Evolutionary conservation across 108 stramenopile species (phyloP).

Genomic region (Pseudonitzschia pungens): DNA sequence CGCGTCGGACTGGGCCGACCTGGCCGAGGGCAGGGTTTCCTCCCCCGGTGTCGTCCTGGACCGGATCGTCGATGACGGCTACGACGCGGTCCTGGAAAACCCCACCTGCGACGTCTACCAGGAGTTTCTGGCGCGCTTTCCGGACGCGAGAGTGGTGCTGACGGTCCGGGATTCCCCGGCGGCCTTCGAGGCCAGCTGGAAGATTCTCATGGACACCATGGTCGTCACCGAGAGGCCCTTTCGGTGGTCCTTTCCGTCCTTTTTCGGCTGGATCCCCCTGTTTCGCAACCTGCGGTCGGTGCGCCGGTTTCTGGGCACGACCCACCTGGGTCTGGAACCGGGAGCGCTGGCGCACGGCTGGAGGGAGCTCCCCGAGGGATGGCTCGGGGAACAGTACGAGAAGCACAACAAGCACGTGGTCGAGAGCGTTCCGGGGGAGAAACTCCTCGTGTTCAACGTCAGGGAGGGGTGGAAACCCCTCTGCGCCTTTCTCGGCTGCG

Average conservation of each 20-base stretch:
- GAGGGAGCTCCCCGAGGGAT: conserved; percentile 12
- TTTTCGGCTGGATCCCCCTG: conserved; percentile 30
- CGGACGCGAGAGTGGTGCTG: conserved; percentile 47
- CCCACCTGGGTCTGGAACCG: conserved; percentile 24
- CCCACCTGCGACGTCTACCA: conserved; percentile 30
- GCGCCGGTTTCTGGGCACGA: conserved; percentile 28
- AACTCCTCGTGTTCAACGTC: conserved; percentile 44
- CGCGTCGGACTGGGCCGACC: conserved; percentile 18
- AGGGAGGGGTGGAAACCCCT: conserved; percentile 53
- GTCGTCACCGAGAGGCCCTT: conserved; percentile 23
- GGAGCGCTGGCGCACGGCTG: conserved; percentile 26
- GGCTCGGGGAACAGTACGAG: conserved; percentile 36
- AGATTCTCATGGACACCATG: conserved; percentile 29
- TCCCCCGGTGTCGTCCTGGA: conserved; percentile 19
- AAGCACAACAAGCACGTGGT: conserved; percentile 22
- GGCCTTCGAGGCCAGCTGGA: conserved; percentile 33
- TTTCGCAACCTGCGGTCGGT: conserved; percentile 26
- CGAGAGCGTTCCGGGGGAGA: conserved; percentile 30
- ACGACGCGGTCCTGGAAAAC: conserved; percentile 42
- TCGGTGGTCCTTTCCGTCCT: conserved; percentile 24
- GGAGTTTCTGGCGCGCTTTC: conserved; percentile 20
- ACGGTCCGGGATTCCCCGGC: conserved; percentile 41
- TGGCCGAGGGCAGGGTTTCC: conserved; percentile 9
- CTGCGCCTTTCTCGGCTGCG: conserved; percentile 37
- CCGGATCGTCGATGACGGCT: conserved; percentile 27